Evolutionary conservation across 148 eudicot species (phyloP), one percentile per base, ranked within the genome.

Genomic region (Arbutus unedo): DNA sequence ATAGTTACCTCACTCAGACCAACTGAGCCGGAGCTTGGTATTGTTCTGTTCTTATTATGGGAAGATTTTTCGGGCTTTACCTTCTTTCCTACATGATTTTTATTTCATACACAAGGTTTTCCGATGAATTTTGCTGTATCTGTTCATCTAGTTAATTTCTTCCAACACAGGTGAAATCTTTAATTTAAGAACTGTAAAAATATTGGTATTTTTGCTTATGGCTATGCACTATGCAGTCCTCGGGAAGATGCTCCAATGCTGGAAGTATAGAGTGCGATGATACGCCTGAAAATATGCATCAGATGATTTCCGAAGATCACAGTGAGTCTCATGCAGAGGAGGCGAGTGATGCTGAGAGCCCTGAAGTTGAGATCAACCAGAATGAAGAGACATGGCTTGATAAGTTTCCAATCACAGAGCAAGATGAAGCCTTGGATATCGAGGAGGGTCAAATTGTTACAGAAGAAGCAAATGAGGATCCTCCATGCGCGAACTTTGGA

Each of bases 401-500:
- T n/a, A 79, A 77, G 66, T 72, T 80, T 45, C 79, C 85, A 9
- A 54, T 60, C 21, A 23, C 80, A 2, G 47, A 70, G 64, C 76
- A 71, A 4, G 50, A 82, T 54, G 86, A 85, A 44, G 82, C 70
- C 60, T 77, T 81, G 78, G 89, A 87, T 67, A 82, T 85, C 14
- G 89, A 89, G 82, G 87, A 89, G 84, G 89, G 88, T 75, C 89
- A 85, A 84, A 87, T 89, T 78, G 51, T 85, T 59, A 72, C 77
- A 60, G 88, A 83, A 81, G 90, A 88, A 48, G 41, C 78, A 25
- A 81, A 78, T 11, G 79, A 76, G 78, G 57, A 72, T 9, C 50
- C 79, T 64, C 6, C 75, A 15, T 56, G 53, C 31, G 47, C 68
- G 56, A 71, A 41, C 19, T 66, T 43, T 67, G 47, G 56, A 16